These are phyloP conservation scores for Larix sibirica DNA, from an alignment of 83 land plant genomes.

Conservation along the genomic window DNA sequence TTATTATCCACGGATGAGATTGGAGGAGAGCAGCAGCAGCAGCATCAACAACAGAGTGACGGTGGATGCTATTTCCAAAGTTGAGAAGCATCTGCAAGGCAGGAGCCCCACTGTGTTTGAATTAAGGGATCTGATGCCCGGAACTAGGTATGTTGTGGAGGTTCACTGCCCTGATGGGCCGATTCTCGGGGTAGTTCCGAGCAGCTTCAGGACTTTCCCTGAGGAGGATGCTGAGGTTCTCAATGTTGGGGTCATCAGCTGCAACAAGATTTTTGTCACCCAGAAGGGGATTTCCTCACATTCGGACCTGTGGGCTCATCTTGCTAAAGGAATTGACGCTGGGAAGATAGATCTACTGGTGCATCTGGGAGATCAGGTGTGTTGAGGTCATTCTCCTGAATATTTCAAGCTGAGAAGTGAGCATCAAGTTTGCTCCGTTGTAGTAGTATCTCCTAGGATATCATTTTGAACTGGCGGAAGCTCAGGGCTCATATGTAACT, in stretches of 20 bases:
- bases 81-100: slow-evolving; percentile 24
- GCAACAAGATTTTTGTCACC: slow-evolving; percentile 58
- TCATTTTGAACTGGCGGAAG: neutral
- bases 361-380: slow-evolving; percentile 61
- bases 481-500: no score
- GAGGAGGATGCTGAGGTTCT: slow-evolving; percentile 22
- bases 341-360: slow-evolving; percentile 38
- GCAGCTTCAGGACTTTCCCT: slow-evolving; percentile 47
- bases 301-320: slow-evolving; percentile 51
- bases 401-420: neutral
- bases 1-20: slow-evolving; percentile 2
- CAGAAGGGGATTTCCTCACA: slow-evolving; percentile 31
- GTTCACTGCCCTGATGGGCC: slow-evolving; percentile 19
- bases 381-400: neutral
- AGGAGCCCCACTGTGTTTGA: slow-evolving; percentile 35
- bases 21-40: neutral
- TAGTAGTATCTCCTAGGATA: neutral
- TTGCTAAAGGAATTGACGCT: slow-evolving; percentile 32
- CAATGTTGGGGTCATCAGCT: slow-evolving; percentile 40
- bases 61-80: neutral
- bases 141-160: slow-evolving; percentile 29
- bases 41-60: neutral
- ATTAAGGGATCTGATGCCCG: slow-evolving; percentile 34
- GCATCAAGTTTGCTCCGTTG: neutral
- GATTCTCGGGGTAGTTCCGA: neutral